Evolutionary conservation across 2,329 filamentous ascomycete genomes (phyloP).

Genomic region (Beauveria pseudobassiana): DNA sequence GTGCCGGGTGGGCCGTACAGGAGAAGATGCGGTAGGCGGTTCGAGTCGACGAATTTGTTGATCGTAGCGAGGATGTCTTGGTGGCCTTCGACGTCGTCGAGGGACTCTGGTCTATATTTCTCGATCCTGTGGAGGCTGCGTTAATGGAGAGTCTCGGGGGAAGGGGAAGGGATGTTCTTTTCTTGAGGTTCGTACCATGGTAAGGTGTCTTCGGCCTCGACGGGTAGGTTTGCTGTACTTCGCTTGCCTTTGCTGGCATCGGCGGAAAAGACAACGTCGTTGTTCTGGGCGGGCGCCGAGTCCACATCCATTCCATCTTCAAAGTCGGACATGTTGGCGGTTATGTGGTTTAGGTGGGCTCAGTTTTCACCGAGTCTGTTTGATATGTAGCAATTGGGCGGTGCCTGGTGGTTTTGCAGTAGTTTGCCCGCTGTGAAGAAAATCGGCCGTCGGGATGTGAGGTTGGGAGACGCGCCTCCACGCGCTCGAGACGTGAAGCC

Average conservation of each 20-base stretch:
- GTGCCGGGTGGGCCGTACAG: slow-evolving; percentile 96
- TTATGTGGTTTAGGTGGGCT: neutral
- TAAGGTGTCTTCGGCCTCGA: slow-evolving; percentile 87
- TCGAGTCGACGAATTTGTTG: slow-evolving; percentile 93
- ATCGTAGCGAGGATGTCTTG: slow-evolving; percentile 96
- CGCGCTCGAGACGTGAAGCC: neutral
- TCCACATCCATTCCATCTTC: slow-evolving; percentile 58
- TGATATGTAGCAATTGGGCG: neutral
- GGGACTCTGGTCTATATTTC: slow-evolving; percentile 84
- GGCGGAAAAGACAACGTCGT: slow-evolving; percentile 61
- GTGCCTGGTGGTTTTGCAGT: neutral
- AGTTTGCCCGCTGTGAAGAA: neutral
- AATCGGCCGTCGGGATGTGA: neutral
- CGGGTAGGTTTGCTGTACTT: slow-evolving; percentile 83
- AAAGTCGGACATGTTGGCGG: slow-evolving; percentile 42
- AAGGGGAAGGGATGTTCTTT: too few species aligned
- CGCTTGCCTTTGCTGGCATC: slow-evolving; percentile 81
- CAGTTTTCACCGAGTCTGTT: too few species aligned
- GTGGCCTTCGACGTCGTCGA: slow-evolving; percentile 91
- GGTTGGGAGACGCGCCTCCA: slow-evolving; percentile 3
- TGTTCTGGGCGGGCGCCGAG: slow-evolving; percentile 33
- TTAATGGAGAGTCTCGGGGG: neutral
- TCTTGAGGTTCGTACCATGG: slow-evolving; percentile 60
- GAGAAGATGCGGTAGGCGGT: slow-evolving; percentile 88
- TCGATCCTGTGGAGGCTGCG: slow-evolving; percentile 61